Conservation (phyloP, 2,329 filamentous ascomycete genomes). For the Diaporthe ilicicola region DNA sequence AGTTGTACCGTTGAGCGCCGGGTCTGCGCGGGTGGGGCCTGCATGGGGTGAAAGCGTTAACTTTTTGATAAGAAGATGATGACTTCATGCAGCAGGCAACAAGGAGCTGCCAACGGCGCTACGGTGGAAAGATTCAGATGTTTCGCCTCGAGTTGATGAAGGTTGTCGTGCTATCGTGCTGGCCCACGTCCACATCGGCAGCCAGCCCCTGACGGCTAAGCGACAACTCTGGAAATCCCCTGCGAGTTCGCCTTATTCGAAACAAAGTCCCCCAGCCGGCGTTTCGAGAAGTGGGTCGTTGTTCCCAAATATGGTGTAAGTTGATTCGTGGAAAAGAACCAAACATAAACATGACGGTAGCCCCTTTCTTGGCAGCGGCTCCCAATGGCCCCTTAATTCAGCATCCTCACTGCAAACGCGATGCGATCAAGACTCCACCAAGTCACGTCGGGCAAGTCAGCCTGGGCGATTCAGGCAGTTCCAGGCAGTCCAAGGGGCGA, state of each 20-base stretch:
- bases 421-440: not conserved
- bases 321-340: constrained; percentile 15
- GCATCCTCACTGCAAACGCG: not conserved
- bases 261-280: not conserved
- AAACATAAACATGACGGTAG: not conserved
- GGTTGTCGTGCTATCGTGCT: not conserved
- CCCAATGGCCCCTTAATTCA: constrained; percentile 20
- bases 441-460: not conserved
- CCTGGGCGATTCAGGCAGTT: not conserved
- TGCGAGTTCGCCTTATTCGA: constrained; percentile 19
- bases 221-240: constrained; percentile 8
- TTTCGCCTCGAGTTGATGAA: constrained; percentile 9
- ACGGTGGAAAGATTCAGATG: not conserved
- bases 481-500: not conserved
- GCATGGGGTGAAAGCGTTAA: not conserved
- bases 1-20: not conserved
- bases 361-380: constrained; percentile 28
- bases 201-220: constrained; percentile 15
- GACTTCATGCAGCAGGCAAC: not conserved
- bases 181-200: not conserved
- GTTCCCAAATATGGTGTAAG: not conserved
- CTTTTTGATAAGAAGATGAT: not conserved
- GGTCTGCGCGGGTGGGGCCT: not conserved
- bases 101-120: constrained; percentile 12
- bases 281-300: constrained; percentile 19